Evolutionary conservation across 768 basidiomycete species (phyloP).

Genomic region (Trametes elegans): DNA sequence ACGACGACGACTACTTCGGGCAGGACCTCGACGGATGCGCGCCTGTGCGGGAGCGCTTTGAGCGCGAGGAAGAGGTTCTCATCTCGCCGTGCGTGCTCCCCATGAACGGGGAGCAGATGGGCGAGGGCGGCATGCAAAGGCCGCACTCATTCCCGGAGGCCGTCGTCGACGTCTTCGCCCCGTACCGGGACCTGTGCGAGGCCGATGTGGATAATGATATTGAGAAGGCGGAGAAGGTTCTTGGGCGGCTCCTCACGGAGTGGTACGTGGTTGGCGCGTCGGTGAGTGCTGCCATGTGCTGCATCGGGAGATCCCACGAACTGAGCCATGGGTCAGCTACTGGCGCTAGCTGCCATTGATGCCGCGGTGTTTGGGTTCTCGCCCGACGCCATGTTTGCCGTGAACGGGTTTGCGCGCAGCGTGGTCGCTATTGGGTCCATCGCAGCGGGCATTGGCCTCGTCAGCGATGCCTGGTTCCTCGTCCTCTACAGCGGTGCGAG

Average conservation of each 20-base stretch:
- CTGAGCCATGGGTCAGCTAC: conserved; percentile 39
- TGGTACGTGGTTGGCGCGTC: conserved; percentile 68
- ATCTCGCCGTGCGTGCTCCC: conserved; percentile 15
- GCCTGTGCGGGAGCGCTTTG: background rate
- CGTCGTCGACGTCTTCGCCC: conserved; percentile 47
- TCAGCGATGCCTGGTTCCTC: conserved; percentile 64
- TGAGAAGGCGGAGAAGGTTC: conserved; percentile 50
- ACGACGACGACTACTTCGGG: conserved; percentile 18
- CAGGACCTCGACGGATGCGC: background rate
- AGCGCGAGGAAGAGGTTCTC: background rate
- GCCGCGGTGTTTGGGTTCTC: conserved; percentile 64
- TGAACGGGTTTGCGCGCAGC: conserved; percentile 45
- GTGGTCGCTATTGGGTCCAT: conserved; percentile 59
- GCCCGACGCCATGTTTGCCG: conserved; percentile 47
- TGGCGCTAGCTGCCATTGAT: conserved; percentile 53
- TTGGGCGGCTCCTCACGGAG: conserved; percentile 50
- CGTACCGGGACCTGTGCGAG: conserved; percentile 53
- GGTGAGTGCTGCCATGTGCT: too few species aligned
- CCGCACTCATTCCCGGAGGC: conserved; percentile 24
- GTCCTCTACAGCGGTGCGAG: conserved; percentile 57
- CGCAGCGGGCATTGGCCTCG: conserved; percentile 63
- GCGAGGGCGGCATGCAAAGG: conserved; percentile 14
- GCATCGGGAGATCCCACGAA: too few species aligned
- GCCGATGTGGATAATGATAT: conserved; percentile 36
- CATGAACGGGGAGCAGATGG: conserved; percentile 22